phyloP scores from a whole-genome alignment of 805 yeast species.

The Metschnikowia kunwiensis region DNA sequence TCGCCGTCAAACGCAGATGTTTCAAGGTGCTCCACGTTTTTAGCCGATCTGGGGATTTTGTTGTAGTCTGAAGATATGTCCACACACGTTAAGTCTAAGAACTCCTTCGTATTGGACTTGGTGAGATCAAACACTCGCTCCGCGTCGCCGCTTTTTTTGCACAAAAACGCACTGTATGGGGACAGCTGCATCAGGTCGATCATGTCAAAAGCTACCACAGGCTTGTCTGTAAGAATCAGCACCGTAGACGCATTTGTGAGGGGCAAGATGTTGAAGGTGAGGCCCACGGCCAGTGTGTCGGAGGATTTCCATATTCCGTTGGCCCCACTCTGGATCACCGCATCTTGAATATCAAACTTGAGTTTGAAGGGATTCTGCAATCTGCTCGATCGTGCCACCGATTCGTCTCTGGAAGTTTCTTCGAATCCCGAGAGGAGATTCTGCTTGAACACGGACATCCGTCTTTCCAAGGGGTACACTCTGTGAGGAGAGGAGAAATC shows the following conservation, averaged over 20 bases:
- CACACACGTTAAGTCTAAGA: slow-evolving; percentile 21
- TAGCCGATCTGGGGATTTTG: slow-evolving; percentile 51
- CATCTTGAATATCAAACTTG: slow-evolving; percentile 13
- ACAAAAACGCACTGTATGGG: slow-evolving; percentile 14
- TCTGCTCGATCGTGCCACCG: slow-evolving; percentile 1
- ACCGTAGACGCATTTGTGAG: slow-evolving; percentile 12
- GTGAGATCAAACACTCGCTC: slow-evolving; percentile 35
- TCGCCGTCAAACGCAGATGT: slow-evolving; percentile 60
- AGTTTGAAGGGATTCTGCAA: slow-evolving; percentile 6
- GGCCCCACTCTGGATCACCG: slow-evolving; percentile 9
- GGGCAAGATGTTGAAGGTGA: slow-evolving; percentile 10
- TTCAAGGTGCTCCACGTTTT: slow-evolving; percentile 30
- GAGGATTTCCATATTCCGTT: slow-evolving; percentile 12
- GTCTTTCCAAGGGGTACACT: slow-evolving; percentile 49
- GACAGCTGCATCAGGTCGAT: slow-evolving; percentile 2
- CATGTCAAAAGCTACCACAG: neutral
- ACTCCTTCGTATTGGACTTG: slow-evolving; percentile 31
- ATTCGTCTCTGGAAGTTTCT: slow-evolving; percentile 29
- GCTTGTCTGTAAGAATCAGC: slow-evolving; percentile 12
- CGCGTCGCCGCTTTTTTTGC: slow-evolving; percentile 9
- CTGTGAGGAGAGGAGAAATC: slow-evolving; percentile 46
- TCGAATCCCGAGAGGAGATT: slow-evolving; percentile 58
- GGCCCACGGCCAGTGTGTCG: neutral
- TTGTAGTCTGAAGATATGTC: slow-evolving; percentile 9
- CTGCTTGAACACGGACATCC: slow-evolving; percentile 58